Base-by-base conservation (phyloP, 139 green algal species). In the Chlamydomonas eustigma region DNA sequence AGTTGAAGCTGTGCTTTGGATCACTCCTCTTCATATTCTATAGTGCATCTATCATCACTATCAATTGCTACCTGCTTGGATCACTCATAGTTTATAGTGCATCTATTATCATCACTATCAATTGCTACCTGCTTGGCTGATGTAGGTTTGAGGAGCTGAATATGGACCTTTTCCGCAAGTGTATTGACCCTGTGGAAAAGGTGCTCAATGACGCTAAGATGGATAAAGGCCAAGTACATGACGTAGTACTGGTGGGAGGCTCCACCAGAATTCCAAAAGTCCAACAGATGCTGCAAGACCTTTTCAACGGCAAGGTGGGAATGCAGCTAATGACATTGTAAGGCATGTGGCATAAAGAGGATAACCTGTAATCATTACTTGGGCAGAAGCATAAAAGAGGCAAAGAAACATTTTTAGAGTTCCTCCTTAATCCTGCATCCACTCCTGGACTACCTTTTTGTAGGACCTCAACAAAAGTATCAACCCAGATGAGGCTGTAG, bases 141-240 rank as follows among this genome's bases (percentile, higher is more conserved):
- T n/a, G n/a, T n/a, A 70, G 94, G 58, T 98, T 98, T 67, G 95
- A 98, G 91, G 96, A 99, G 91, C 86, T 99, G 37, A 93, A 90
- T 92, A 98, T 99, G 94, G 95, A 99, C 88, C 80, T 99, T 72
- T 99, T 98, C 91, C 84, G 95, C 77, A 98, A 98, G 92, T 99
- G 95, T 92, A 98, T 99, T 93, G 95, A 98, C 76, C 95, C 95
- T 31, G 95, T 99, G n/a, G 95, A 98, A 88, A 96, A 94, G 81
- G 88, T 84, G 75, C 71, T 97, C 64, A 83, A 84, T 51, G 95
- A 98, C 73, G 84, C 91, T 79, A 98, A 98, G 89, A 86, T 96
- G 63, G 92, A 94, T 88, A 97, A 97, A 89, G 74, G 50, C 64
- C 38, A 71, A 2, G 88, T 98, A 12, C 88, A 98, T 76, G 94